These are phyloP conservation scores for Rutidosis leptorrhynchoides DNA, from an alignment of 129 eudicot species.

Conservation along the genomic window DNA sequence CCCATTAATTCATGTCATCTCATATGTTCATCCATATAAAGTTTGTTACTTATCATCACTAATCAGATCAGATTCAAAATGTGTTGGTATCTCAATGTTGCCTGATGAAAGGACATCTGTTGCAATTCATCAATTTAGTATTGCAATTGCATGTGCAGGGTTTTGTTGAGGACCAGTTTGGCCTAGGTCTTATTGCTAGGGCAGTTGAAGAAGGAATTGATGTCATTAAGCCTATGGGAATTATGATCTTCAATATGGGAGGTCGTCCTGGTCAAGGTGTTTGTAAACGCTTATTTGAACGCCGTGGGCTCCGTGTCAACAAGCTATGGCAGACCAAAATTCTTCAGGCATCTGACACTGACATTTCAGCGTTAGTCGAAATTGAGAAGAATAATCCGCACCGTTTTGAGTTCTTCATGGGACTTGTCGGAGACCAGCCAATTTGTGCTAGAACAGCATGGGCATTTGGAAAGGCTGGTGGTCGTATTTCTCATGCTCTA, in stretches of 20 bases:
- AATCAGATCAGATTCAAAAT: background rate
- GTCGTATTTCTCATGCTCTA: constrained; percentile 90
- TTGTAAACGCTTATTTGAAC: constrained; percentile 90
- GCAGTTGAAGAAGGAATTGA: constrained; percentile 98
- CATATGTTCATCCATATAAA: background rate
- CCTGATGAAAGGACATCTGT: background rate
- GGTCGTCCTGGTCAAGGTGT: constrained; percentile 99
- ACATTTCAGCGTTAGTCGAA: constrained; percentile 92
- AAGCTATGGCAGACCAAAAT: constrained; percentile 95
- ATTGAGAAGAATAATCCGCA: constrained; percentile 95
- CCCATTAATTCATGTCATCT: constrained; percentile 11
- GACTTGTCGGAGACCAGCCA: constrained; percentile 93
- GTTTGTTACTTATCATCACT: background rate
- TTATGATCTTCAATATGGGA: constrained; percentile 98
- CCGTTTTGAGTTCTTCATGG: constrained; percentile 98
- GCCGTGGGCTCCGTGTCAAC: constrained; percentile 89
- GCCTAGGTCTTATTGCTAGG: constrained; percentile 89
- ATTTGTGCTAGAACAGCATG: constrained; percentile 99
- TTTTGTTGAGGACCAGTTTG: constrained; percentile 99
- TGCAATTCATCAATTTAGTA: background rate
- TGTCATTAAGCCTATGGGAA: constrained; percentile 89
- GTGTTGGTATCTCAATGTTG: background rate
- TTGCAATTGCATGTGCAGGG: constrained; percentile 49
- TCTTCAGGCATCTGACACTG: constrained; percentile 98
- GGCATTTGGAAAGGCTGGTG: constrained; percentile 99